Base-by-base conservation (phyloP, 192 early-diverging fungal genomes). In the Gamsiella multidivaricata region DNA sequence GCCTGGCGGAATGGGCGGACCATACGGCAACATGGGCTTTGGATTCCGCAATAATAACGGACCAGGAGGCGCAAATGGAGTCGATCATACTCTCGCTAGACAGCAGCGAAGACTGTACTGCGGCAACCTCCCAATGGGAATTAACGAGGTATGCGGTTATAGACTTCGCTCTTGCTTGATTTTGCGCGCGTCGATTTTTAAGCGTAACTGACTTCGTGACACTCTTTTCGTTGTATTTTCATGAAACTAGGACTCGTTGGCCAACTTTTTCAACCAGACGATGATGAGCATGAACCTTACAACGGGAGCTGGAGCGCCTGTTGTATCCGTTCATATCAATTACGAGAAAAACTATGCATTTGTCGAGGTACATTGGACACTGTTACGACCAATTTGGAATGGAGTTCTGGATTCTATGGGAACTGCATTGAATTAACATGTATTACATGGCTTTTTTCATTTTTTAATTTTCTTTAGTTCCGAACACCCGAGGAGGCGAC, bases 301-400 rank as follows among this genome's bases (percentile, higher is more conserved):
- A 41, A 86, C 88, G n/a, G 80, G 87, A 15, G 68, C 91, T 9
- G 92, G 91, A 33, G 51, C 85, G 43, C 91, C 92, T 0, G 93
- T 95, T 18, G 82, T 92, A 18, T 86, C 89, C 32, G 91, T 92
- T 20, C 94, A 97, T 74, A 93, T 98, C 47, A 95, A 96, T 75
- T 85, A 88, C 39, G 96, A 98, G n/a, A 96, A 96, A 79, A 92
- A 92, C 69, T 98, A 95, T 84, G 95, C 96, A 17, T 97, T 98
- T 88, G 88, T 96, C 20, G 97, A 99, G 69, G 94, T 95, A 87
- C n/a, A n/a, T n/a, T n/a, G n/a, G n/a, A n/a, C n/a, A n/a, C n/a
- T n/a, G n/a, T n/a, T n/a, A n/a, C n/a, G n/a, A n/a, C 43, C 29
- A 33, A 60, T 45, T 49, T 1, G 3, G 17, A 5, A 17, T 42